Conservation (phyloP, 2,329 filamentous ascomycete genomes). For the Aspergillus sp. region DNA sequence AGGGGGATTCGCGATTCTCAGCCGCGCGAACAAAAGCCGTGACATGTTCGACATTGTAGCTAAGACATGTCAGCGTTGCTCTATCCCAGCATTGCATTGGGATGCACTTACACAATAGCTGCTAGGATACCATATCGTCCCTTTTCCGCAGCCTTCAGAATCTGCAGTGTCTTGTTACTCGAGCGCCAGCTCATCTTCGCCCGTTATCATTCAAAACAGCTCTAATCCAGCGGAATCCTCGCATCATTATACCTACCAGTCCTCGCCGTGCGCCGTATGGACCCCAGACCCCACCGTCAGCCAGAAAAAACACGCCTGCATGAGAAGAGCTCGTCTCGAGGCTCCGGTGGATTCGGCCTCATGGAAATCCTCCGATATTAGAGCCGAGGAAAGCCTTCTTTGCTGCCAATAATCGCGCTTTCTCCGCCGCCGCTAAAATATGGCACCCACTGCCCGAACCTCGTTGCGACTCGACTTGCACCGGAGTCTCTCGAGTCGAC, state of each 20-base stretch:
- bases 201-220: no score
- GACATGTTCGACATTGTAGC: constrained; percentile 60
- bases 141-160: constrained; percentile 9
- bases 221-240: no score
- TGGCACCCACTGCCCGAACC: constrained; percentile 1
- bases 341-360: not conserved
- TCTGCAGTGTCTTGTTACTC: constrained; percentile 9
- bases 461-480: constrained; percentile 4
- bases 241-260: no score
- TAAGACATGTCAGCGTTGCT: not conserved
- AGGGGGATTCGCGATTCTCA: constrained; percentile 56
- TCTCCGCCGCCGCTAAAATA: not conserved
- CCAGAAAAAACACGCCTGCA: not conserved
- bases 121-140: constrained; percentile 51
- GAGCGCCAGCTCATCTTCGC: constrained; percentile 4
- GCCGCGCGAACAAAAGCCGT: constrained; percentile 58
- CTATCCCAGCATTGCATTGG: not conserved
- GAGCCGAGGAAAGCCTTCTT: not conserved
- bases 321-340: not conserved
- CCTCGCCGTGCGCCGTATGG: not conserved
- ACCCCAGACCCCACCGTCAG: not conserved
- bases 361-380: not conserved
- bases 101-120: constrained; percentile 12
- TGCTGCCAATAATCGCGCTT: not conserved
- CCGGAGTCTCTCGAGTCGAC: not conserved